Evolutionary conservation across 2,329 filamentous ascomycete genomes (phyloP).

Genomic region (Fusarium sp.): DNA sequence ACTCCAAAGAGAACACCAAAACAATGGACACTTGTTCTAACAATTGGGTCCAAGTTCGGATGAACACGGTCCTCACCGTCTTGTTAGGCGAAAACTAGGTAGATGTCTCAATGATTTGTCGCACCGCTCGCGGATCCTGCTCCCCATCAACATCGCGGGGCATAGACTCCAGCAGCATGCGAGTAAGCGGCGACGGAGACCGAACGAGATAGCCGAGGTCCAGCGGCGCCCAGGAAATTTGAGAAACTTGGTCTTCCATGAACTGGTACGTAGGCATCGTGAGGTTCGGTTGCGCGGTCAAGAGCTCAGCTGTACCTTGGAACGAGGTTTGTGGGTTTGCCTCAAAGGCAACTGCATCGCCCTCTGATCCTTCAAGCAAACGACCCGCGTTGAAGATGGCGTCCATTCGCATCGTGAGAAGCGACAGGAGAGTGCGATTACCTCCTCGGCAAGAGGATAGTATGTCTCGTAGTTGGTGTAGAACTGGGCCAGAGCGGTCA

Average conservation of each 20-base stretch:
- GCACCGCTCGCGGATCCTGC: slow-evolving; percentile 19
- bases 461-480: slow-evolving; percentile 54
- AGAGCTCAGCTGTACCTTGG: slow-evolving; percentile 28
- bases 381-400: slow-evolving; percentile 37
- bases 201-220: slow-evolving; percentile 45
- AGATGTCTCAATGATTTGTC: slow-evolving; percentile 17
- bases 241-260: slow-evolving; percentile 45
- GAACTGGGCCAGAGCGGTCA: slow-evolving; percentile 51
- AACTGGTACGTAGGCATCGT: slow-evolving; percentile 45
- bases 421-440: slow-evolving; percentile 54
- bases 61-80: background rate
- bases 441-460: slow-evolving; percentile 58
- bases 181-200: slow-evolving; percentile 45
- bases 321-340: slow-evolving; percentile 25
- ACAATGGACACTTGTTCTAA: background rate
- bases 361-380: slow-evolving; percentile 18
- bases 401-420: slow-evolving; percentile 50
- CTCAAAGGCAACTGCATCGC: slow-evolving; percentile 26
- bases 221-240: slow-evolving; percentile 45
- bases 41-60: background rate
- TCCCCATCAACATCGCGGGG: slow-evolving; percentile 36
- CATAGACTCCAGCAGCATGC: slow-evolving; percentile 45
- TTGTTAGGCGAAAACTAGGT: background rate
- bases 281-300: slow-evolving; percentile 35
- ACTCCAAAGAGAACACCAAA: background rate